These are phyloP conservation scores for Fusarium compactum DNA, from an alignment of 2,329 filamentous ascomycete species.

Conservation along the genomic window DNA sequence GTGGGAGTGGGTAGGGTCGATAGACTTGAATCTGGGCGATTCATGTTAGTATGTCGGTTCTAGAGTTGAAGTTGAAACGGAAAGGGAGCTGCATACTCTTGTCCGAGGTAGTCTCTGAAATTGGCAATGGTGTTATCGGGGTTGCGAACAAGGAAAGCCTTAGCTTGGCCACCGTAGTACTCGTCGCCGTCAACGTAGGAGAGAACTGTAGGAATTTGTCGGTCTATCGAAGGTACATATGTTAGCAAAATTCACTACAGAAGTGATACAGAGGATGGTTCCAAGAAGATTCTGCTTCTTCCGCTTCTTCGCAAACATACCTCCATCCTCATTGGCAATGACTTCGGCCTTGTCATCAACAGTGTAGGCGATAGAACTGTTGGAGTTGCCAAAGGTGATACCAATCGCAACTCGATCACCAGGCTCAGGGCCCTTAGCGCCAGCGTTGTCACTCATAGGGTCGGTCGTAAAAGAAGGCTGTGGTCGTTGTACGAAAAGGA, in stretches of 20 bases:
- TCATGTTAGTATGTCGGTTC: conserved; percentile 35
- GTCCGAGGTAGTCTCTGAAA: conserved; percentile 95
- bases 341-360: conserved; percentile 95
- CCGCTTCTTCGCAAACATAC: conserved; percentile 60
- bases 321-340: conserved; percentile 98
- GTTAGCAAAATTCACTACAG: conserved; percentile 17
- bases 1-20: conserved; percentile 96
- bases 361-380: conserved; percentile 96
- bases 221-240: conserved; percentile 69
- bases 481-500: conserved; percentile 10
- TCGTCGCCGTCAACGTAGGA: conserved; percentile 97
- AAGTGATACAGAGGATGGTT: background rate
- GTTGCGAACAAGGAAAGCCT: conserved; percentile 92
- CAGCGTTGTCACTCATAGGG: conserved; percentile 62
- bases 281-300: background rate
- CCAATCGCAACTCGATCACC: conserved; percentile 82
- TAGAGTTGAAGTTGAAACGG: background rate
- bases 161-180: conserved; percentile 95
- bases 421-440: conserved; percentile 62
- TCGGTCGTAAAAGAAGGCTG: conserved; percentile 21
- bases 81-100: conserved; percentile 73
- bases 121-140: conserved; percentile 92
- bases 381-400: conserved; percentile 97
- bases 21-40: conserved; percentile 80
- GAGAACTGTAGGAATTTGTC: conserved; percentile 93